phyloP scores from a whole-genome alignment of 805 yeast species.

The Candida vaughaniae region DNA sequence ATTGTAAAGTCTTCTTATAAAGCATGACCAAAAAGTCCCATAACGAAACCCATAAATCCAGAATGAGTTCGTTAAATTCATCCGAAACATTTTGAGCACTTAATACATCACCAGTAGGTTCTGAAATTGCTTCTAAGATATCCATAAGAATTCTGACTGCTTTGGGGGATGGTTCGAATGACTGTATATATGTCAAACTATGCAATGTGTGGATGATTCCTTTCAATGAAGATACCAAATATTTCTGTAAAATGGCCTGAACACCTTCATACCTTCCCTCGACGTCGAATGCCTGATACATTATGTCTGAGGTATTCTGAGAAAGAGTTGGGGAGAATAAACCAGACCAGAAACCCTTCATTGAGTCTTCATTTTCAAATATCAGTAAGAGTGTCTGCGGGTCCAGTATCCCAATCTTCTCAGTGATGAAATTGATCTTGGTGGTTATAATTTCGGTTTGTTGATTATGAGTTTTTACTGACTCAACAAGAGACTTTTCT shows the following conservation, averaged over 20 bases:
- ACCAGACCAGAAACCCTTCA: constrained; percentile 73
- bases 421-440: constrained; percentile 23
- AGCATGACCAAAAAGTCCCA: constrained; percentile 76
- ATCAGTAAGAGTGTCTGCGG: constrained; percentile 22
- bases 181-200: constrained; percentile 45
- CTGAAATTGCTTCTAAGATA: constrained; percentile 58
- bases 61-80: neutral
- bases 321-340: constrained; percentile 65
- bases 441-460: constrained; percentile 23
- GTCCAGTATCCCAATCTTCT: constrained; percentile 32
- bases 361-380: constrained; percentile 31
- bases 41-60: constrained; percentile 59
- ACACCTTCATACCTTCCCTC: constrained; percentile 75
- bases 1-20: constrained; percentile 61
- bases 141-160: constrained; percentile 76
- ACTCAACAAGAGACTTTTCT: constrained; percentile 15
- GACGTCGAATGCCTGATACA: constrained; percentile 71
- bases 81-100: constrained; percentile 5
- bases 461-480: constrained; percentile 30
- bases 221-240: constrained; percentile 44
- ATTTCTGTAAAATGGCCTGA: constrained; percentile 46
- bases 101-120: constrained; percentile 61
- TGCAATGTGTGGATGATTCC: constrained; percentile 50
- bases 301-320: constrained; percentile 67
- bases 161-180: constrained; percentile 73